These are phyloP conservation scores for Aspergillus proliferans DNA, from an alignment of 2,329 filamentous ascomycete species.

Conservation along the genomic window DNA sequence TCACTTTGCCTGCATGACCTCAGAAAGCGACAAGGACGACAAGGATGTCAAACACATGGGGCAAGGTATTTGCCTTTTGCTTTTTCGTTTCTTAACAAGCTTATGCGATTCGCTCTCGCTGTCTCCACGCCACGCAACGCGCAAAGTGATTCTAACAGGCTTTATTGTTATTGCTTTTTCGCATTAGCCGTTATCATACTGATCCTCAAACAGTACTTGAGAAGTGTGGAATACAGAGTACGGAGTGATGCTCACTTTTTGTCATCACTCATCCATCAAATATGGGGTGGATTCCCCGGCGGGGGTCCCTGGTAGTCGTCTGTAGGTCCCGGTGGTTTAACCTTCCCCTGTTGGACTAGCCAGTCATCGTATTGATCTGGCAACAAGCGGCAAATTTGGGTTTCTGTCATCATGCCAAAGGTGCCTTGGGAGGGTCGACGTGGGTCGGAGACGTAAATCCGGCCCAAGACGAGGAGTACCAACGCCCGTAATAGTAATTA, in stretches of 20 bases:
- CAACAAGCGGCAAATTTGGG: not conserved
- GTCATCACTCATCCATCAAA: not conserved
- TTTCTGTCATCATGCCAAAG: not conserved
- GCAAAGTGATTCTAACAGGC: not conserved
- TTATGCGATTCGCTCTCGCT: not conserved
- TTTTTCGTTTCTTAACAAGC: not conserved
- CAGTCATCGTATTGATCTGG: not conserved
- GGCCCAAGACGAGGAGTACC: not conserved
- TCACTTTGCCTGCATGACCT: not conserved
- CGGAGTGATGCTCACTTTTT: not conserved
- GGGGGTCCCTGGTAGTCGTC: not conserved
- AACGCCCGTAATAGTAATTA: conserved; percentile 5
- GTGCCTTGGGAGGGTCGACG: not conserved
- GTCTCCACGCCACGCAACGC: not conserved
- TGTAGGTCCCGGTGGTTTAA: not conserved
- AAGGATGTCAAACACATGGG: conserved; percentile 1
- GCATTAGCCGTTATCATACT: not conserved
- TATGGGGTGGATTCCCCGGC: not conserved
- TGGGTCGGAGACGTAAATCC: not conserved
- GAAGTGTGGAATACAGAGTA: not conserved
- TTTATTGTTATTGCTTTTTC: conserved; percentile 4
- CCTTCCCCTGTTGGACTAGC: not conserved
- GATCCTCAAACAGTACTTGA: not conserved
- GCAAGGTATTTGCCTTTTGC: not conserved
- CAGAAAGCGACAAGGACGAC: conserved; percentile 1